Base-by-base conservation (phyloP, 2,329 filamentous ascomycete genomes). In the Cadophora sp. region DNA sequence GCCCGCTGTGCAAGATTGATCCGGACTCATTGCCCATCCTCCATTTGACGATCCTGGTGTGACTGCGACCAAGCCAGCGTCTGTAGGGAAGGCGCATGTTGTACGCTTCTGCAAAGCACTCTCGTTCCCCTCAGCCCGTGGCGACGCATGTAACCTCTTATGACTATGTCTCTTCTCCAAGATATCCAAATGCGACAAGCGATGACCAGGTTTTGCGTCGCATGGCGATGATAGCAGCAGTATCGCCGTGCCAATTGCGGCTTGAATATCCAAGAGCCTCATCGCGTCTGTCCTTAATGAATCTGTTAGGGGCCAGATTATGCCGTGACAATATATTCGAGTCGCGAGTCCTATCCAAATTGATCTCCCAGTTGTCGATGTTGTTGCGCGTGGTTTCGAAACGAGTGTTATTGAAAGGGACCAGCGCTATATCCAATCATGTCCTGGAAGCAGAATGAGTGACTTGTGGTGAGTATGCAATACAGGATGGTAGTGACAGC, bases 21-120 rank as follows among this genome's bases (percentile, higher is more conserved):
- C 89, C 4, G 92, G 91, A 75, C 90, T 91, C 87, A 94, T 89
- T 51, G 92, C 92, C 89, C 92, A 95, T 69, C 92, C 92, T 61
- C 83, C 90, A 80, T 95, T 95, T 77, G 81, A 77, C 53, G 79
- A 77, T 63, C 81, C 82, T 4, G 91, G 91, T 11, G 91, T 92
- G 63, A 95, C 84, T 16, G 87, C 79, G 55, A 93, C 86, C 75
- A 94, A 80, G 64, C 91, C 90, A 34, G 86, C 84, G 75, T 91
- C 84, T 40, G 83, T 81, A 12, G 92, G 92, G 74, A 94, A 91
- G 65, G 83, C 76, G 80, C 92, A 94, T 66, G 83, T 80, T 40
- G 68, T 67, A 60, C 76, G 75, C 70, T 76, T 76, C 64, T 73
- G 64, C 66, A 78, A 50, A 22, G 53, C 66, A 8, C 66, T 55